phyloP scores from a whole-genome alignment of 805 yeast species.

The Candida odintsovae region DNA sequence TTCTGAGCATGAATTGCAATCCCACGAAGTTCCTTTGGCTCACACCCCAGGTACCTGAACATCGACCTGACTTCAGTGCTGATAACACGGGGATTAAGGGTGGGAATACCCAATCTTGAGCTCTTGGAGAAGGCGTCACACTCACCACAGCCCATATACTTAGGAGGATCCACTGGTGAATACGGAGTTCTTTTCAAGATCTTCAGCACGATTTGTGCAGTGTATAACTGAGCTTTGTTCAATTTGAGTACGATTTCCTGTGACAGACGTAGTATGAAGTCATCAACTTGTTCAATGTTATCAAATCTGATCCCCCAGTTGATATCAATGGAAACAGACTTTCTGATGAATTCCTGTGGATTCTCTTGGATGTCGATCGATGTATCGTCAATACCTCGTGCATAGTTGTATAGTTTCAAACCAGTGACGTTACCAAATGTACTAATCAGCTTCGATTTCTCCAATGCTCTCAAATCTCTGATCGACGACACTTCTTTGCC shows the following conservation, averaged over 20 bases:
- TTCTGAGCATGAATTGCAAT: constrained; percentile 64
- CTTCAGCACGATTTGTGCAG: constrained; percentile 58
- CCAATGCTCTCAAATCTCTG: constrained; percentile 31
- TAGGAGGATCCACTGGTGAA: constrained; percentile 74
- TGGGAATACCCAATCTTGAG: constrained; percentile 52
- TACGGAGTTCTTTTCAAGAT: constrained; percentile 55
- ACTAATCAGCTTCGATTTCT: constrained; percentile 32
- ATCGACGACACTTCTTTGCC: neutral
- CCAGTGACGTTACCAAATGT: constrained; percentile 72
- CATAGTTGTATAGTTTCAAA: constrained; percentile 47
- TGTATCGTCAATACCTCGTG: constrained; percentile 64
- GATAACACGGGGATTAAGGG: constrained; percentile 55
- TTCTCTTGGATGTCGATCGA: constrained; percentile 46
- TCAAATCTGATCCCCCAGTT: constrained; percentile 86
- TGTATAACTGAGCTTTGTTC: constrained; percentile 38
- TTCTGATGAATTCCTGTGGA: constrained; percentile 51
- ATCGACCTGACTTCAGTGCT: constrained; percentile 54
- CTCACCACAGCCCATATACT: constrained; percentile 78
- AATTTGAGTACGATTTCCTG: constrained; percentile 56
- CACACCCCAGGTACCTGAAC: constrained; percentile 49
- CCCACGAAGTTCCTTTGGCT: constrained; percentile 71
- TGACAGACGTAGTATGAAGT: constrained; percentile 52
- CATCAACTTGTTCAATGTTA: constrained; percentile 52
- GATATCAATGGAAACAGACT: constrained; percentile 81
- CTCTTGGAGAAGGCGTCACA: constrained; percentile 63